Evolutionary conservation across 805 yeast species (phyloP).

Genomic region (Hermanozyma aechmeae): DNA sequence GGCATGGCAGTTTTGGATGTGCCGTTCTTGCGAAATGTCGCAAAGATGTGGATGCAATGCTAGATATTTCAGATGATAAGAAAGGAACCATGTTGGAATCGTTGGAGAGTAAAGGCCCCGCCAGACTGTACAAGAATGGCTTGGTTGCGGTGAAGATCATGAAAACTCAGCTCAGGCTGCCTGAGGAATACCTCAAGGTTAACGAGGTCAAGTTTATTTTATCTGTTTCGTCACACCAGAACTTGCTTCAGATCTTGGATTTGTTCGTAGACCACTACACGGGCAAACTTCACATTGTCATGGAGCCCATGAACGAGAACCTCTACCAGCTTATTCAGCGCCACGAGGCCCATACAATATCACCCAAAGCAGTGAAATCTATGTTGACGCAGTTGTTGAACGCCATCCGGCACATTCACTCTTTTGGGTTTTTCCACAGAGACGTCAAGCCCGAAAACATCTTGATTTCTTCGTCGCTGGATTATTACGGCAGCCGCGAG

Average conservation of each 20-base stretch:
- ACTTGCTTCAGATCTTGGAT: constrained; percentile 68
- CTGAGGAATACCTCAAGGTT: constrained; percentile 26
- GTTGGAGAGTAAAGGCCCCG: constrained; percentile 11
- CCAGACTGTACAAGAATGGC: constrained; percentile 13
- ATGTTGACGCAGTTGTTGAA: constrained; percentile 62
- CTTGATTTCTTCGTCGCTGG: constrained; percentile 50
- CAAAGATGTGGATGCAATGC: constrained; percentile 10
- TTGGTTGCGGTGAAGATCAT: constrained; percentile 75
- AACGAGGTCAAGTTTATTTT: constrained; percentile 63
- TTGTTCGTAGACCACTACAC: constrained; percentile 57
- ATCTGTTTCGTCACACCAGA: constrained; percentile 60
- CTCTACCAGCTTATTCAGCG: constrained; percentile 67
- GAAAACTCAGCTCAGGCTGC: constrained; percentile 30
- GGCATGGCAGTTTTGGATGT: constrained; percentile 70
- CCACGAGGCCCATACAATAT: constrained; percentile 44
- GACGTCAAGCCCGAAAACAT: constrained; percentile 94
- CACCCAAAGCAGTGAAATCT: constrained; percentile 51
- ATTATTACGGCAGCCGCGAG: constrained; percentile 38
- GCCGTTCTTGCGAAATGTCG: constrained; percentile 55
- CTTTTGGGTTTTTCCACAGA: constrained; percentile 63
- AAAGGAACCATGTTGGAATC: constrained; percentile 47
- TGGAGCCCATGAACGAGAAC: constrained; percentile 85
- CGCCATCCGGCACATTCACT: constrained; percentile 79
- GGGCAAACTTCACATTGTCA: constrained; percentile 64
- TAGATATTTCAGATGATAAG: constrained; percentile 9